Evolutionary conservation across 441 rosid species (phyloP), one percentile per base, ranked within the genome.

Genomic region (Bruguiera hainesii): DNA sequence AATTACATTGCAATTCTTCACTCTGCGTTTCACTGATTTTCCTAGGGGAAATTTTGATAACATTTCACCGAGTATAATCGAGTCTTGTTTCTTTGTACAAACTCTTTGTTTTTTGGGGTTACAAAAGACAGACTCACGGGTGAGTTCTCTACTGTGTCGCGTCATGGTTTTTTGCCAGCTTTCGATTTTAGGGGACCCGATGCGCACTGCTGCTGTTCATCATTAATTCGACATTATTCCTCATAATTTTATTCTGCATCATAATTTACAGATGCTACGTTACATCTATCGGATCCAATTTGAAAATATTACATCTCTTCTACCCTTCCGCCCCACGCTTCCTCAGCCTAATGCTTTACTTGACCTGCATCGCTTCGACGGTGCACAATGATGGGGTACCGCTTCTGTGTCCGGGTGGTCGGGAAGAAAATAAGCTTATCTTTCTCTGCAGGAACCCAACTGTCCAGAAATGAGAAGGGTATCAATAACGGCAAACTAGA

Each of bases 371-470:
- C 58, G 20, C 73, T 61, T 42, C 83, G 82, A 13, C 86, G 93
- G 60, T 75, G 76, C 80, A 92, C 79, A 7, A 81, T 66, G 71
- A 95, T 87, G 7, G 96, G 98, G 61, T 87, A 95, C 37, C 96
- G 85, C 82, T 95, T 95, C 76, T 87, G 96, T 21, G 90, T 95
- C 79, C 98, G 73, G 8, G 96, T 92, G 0, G 99, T 95, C 2
- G 98, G 98, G 72, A 95, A 95, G 88, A 92, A 92, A 1, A 95
- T 83, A 63, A 95, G 48, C 86, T 83, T 95, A 63, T 95, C 98
- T 71, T 91, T 77, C 71, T 89, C 97, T 5, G 89, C 95, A 5
- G 96, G 98, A 70, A 64, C 80, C 99, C 98, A 95, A 71, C 99
- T 92, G 88, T 39, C 60, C 66, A 61, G 4, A 6, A 61, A 61